Base-by-base conservation (phyloP, 2,329 filamentous ascomycete species). In the Fusarium subtropicale region DNA sequence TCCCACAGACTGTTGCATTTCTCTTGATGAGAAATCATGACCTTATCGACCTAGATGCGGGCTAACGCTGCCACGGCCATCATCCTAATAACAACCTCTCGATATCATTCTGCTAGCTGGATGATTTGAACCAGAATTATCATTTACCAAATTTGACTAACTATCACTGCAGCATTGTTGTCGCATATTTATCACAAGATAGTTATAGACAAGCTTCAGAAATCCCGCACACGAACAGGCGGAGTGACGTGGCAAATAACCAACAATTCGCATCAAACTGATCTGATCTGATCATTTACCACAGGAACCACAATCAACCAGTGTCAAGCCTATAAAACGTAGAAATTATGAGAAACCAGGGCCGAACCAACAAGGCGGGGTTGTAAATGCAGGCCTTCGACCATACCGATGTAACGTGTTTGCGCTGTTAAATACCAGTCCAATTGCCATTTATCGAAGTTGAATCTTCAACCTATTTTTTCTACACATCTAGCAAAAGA, bases 401-500 rank as follows among this genome's bases (percentile, higher is more conserved):
- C 8, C 15, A 20, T 45, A 18, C 18, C 24, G 22, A 28, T 56
- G 53, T 56, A 48, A 56, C 26, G 15, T 56, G 18, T 20, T 20
- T 39, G 44, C 16, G n/a, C 1, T 39, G 44, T 50, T 26, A 48
- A 56, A n/a, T 48, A 10, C 26, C 22, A 26, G 24, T 30, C n/a
- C 15, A 52, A 30, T 12, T 39, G 18, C 18, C 9, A 8, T 39
- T 24, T 6, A 16, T 4, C 20, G 7, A 34, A 7, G 12, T n/a
- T 18, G 16, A 7, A 22, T 10, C 34, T 8, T 30, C 15, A 5
- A 26, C 12, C 11, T 12, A 7, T 4, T 1, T 7, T 7, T 13
- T 18, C 16, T 9, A 15, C 8, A 3, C 2, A 11, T 18, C 5
- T 52, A 15, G 2, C 3, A 18, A n/a, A 16, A 0, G 0, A 7